phyloP scores from a whole-genome alignment of 768 basidiomycete genomes.

The Pilatotrama ljubarskyi region DNA sequence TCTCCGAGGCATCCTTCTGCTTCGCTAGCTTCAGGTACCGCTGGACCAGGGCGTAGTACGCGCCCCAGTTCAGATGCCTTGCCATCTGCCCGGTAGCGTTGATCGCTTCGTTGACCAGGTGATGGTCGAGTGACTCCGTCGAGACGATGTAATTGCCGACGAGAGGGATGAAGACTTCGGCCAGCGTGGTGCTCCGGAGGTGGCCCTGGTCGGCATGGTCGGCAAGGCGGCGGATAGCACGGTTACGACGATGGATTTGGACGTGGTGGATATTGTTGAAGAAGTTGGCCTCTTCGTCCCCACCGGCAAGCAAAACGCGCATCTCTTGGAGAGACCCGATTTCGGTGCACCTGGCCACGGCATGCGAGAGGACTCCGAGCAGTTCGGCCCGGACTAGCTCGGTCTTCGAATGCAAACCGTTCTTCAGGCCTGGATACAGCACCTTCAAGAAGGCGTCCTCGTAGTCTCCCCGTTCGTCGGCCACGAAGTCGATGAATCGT shows the following conservation, averaged over 20 bases:
- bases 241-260: constrained; percentile 84
- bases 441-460: constrained; percentile 60
- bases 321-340: constrained; percentile 74
- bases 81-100: constrained; percentile 75
- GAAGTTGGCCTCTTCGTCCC: constrained; percentile 94
- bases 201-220: constrained; percentile 70
- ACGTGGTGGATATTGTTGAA: constrained; percentile 96
- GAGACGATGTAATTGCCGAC: constrained; percentile 77
- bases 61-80: constrained; percentile 75
- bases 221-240: constrained; percentile 82
- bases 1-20: constrained; percentile 69
- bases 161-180: constrained; percentile 85
- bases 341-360: constrained; percentile 62
- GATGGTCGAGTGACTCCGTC: constrained; percentile 68
- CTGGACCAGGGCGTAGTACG: constrained; percentile 78
- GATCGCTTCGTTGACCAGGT: constrained; percentile 90
- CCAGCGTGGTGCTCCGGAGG: constrained; percentile 67
- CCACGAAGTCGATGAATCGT: constrained; percentile 71
- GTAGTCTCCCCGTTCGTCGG: constrained; percentile 40
- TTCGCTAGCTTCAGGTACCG: constrained; percentile 73
- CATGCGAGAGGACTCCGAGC: constrained; percentile 73
- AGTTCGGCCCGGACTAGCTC: constrained; percentile 89
- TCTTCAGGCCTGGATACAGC: constrained; percentile 78
- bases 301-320: constrained; percentile 75
- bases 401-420: constrained; percentile 72